phyloP scores from a whole-genome alignment of 1,139 yeast species.

The Saccharomycopsis hybrid region DNA sequence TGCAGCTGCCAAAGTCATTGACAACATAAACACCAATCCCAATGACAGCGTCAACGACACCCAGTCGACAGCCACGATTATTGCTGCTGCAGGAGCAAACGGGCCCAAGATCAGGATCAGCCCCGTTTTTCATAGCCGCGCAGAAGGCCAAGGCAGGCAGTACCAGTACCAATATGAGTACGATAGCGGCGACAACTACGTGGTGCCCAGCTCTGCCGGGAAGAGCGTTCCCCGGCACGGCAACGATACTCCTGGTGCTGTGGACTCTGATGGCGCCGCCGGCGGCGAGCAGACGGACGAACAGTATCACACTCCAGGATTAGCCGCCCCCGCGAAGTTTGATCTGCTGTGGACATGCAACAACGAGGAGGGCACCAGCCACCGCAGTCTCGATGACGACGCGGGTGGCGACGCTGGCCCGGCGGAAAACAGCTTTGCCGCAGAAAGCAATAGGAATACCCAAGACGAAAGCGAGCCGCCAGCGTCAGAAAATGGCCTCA shows the following conservation, averaged over 20 bases:
- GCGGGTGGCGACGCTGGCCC: neutral
- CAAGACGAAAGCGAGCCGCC: neutral
- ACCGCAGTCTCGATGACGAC: neutral
- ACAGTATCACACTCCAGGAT: neutral
- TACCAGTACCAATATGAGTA: constrained; percentile 7
- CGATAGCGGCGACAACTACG: too few relatives aligned
- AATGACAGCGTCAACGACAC: too few relatives aligned
- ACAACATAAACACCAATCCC: too few relatives aligned
- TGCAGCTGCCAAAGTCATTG: too few relatives aligned
- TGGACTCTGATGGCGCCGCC: neutral
- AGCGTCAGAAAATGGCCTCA: too few relatives aligned
- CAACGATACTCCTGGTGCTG: constrained; percentile 3
- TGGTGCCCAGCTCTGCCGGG: too few relatives aligned
- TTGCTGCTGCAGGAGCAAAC: constrained; percentile 1
- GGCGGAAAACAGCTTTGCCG: too few relatives aligned
- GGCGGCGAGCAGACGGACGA: neutral
- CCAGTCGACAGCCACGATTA: constrained; percentile 2
- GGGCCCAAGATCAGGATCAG: constrained; percentile 9
- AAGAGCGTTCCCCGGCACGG: too few relatives aligned
- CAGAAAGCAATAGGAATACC: too few relatives aligned
- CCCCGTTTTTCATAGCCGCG: constrained; percentile 14
- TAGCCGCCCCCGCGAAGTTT: too few relatives aligned
- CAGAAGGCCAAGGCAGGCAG: constrained; percentile 16
- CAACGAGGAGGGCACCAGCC: neutral
- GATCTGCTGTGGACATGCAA: too few relatives aligned